Evolutionary conservation across 805 yeast genomes (phyloP), one percentile per base, ranked within the genome.

Genomic region (Wickerhamomyces tratensis): DNA sequence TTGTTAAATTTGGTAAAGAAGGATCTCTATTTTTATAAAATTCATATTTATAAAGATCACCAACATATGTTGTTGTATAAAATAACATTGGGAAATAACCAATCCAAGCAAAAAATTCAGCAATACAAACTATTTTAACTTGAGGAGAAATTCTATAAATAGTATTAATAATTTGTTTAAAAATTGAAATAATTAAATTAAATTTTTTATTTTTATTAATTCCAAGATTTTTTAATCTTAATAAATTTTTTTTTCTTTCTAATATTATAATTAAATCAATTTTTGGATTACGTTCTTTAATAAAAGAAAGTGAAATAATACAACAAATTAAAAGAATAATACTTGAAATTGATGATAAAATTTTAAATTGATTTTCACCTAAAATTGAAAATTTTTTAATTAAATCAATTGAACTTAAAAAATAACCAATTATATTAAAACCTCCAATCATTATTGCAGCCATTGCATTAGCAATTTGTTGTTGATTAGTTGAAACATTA

Each of bases 1-100:
- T 53, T 1, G 74, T 68, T 33, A 74, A 53, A 2, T 63, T 57
- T 3, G 63, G 63, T 7, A 52, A 39, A 6, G 50, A 40, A 3
- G 68, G 65, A 37, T 61, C 66, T 5, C 76, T 65, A 12, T 51
- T 45, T 10, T 47, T 42, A 37, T 53, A 57, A 31, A 54, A 48
- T 43, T 73, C 73, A 37, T 55, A 62, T 31, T 65, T 59, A 57
- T 74, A 77, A 13, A 79, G 58, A 45, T 75, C 82, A 0, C 82
- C 82, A 14, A 79, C 82, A 55, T 77, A 79, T 0, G 82, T 76
- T 3, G 84, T 74, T 5, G 82, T 77, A 51, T 78, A 79, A 47
- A 78, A 79, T 29, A 79, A 53, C 72, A 79, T 69, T 2, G 82
- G 81, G 59, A 79, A 79, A 61, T 80, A 79, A 1, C 82, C 82